These are phyloP conservation scores for Cyclotella atomus DNA, from an alignment of 108 stramenopile genomes.

Conservation along the genomic window DNA sequence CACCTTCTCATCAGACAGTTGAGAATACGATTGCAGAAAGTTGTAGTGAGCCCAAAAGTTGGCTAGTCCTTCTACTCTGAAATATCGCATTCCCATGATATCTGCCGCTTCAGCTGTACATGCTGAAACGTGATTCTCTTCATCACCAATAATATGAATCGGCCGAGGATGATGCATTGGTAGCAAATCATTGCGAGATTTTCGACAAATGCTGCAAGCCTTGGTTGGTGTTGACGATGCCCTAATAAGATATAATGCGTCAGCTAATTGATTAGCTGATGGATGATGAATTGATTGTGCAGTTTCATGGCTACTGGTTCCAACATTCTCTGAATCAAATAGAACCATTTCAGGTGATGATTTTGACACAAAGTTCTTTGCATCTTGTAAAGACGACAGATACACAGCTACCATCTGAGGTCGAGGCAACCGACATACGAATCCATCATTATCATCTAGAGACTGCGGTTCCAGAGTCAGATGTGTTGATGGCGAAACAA, in stretches of 20 bases:
- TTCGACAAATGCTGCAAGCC: slow-evolving; percentile 6
- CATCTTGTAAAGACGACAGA: slow-evolving; percentile 34
- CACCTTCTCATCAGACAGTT: slow-evolving; percentile 16
- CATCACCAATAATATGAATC: slow-evolving; percentile 65
- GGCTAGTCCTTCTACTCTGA: slow-evolving; percentile 70
- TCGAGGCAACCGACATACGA: slow-evolving; percentile 35
- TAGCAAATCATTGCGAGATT: background rate
- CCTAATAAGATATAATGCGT: slow-evolving; percentile 40
- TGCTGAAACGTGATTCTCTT: slow-evolving; percentile 56
- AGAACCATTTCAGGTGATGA: background rate
- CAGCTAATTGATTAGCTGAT: slow-evolving; percentile 33
- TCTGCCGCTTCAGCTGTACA: slow-evolving; percentile 70
- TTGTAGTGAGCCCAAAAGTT: slow-evolving; percentile 61
- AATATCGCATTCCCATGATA: slow-evolving; percentile 66
- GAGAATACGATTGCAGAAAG: slow-evolving; percentile 29
- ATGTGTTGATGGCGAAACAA: slow-evolving; percentile 40
- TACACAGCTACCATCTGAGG: slow-evolving; percentile 26
- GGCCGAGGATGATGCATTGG: slow-evolving; percentile 26
- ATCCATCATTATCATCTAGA: slow-evolving; percentile 2
- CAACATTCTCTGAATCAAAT: background rate
- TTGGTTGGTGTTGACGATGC: background rate
- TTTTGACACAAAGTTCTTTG: background rate
- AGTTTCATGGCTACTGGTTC: too few relatives aligned
- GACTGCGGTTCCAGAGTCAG: slow-evolving; percentile 26
- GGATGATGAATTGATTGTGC: slow-evolving; percentile 46